These are phyloP conservation scores for Pichia sp. DNA, from an alignment of 1,139 yeast species.

Conservation along the genomic window DNA sequence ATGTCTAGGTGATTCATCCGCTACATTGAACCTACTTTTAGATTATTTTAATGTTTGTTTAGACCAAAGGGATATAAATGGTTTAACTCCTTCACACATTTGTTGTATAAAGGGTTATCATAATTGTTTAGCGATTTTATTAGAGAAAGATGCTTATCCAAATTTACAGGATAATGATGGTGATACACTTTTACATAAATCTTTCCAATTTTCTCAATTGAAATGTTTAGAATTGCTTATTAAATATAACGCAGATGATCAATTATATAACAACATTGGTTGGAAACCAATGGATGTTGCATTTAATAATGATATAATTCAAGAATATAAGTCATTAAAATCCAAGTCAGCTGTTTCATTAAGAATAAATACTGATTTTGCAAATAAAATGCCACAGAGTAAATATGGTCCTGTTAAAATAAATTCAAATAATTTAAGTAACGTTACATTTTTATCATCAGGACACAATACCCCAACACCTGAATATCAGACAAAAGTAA, in stretches of 20 bases:
- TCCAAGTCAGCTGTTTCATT: not conserved
- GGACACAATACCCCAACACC: not conserved
- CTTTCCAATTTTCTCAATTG: conserved; percentile 69
- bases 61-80: conserved; percentile 52
- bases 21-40: conserved; percentile 72
- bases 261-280: conserved; percentile 51
- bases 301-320: conserved; percentile 41
- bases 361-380: not conserved
- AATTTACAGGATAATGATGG: conserved; percentile 55
- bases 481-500: conserved; percentile 13
- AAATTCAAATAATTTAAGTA: conserved; percentile 6
- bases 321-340: conserved; percentile 27
- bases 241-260: conserved; percentile 43
- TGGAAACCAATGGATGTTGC: conserved; percentile 66
- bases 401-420: conserved; percentile 6
- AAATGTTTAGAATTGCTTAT: conserved; percentile 59
- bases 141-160: conserved; percentile 79
- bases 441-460: conserved; percentile 7
- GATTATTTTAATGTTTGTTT: conserved; percentile 62
- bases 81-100: conserved; percentile 68
- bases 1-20: conserved; percentile 49
- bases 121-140: conserved; percentile 62
- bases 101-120: conserved; percentile 63
- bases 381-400: conserved; percentile 7
- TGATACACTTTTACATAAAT: conserved; percentile 73